Evolutionary conservation across 2,329 filamentous ascomycete genomes (phyloP), one percentile per base, ranked within the genome.

Genomic region (Chaetomiaceae sp.): DNA sequence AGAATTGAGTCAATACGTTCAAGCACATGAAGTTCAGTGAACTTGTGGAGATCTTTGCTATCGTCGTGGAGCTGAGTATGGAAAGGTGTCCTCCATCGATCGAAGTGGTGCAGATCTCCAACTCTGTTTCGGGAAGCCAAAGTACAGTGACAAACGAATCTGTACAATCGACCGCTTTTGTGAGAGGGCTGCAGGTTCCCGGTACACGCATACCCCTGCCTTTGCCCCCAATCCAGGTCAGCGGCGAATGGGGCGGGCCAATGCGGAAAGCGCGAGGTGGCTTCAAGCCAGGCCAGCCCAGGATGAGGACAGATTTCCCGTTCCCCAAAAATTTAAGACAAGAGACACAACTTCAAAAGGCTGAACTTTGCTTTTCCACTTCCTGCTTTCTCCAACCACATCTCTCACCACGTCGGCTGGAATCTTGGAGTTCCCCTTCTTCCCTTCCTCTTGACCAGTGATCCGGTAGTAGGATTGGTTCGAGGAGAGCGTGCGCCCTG

Each of bases 251-350:
- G n/a, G n/a, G n/a, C n/a, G n/a, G 54, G 40, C 44, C 50, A 51
- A 51, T 59, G 55, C 51, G 55, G 55, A 59, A 31, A 47, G 51
- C 42, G 57, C 53, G 52, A 57, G 51, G 59, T 61, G 61, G 60
- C 61, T 60, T 59, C 37, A 63, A 43, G 8, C 56, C 47, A 55
- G 57, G 55, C 58, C 37, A 63, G 43, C 27, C 56, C 47, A 55
- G 57, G 55, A 61, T 60, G 55, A 63, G 61, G 61, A 63, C 61
- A 63, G 58, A 62, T 63, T 59, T 61, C 58, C 61, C 27, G 33
- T 59, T 63, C 51, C 51, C 47, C 49, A 57, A 53, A 58, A 60
- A 58, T 58, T 58, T 54, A 53, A 53, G 38, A 42, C 9, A 39
- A 53, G 51, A 53, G 38, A 42, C 9, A 39, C 40, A 33, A 20